phyloP scores from a whole-genome alignment of 371 early-diverging fungal species.

The Rhizopus microsporus region DNA sequence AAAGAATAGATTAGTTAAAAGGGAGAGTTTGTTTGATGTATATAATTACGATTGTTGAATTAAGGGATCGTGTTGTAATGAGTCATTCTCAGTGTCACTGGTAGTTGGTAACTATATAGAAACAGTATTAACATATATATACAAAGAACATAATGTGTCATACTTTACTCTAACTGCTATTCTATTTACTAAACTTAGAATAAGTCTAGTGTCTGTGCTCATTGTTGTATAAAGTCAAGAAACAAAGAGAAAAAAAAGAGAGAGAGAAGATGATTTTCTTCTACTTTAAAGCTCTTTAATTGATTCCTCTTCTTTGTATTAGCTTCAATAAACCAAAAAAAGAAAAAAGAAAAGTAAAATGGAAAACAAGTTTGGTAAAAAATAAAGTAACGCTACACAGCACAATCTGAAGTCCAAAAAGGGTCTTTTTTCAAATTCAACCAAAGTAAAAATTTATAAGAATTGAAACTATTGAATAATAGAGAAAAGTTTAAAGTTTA shows the following conservation, averaged over 20 bases:
- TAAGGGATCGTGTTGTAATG: constrained; percentile 59
- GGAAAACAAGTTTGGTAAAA: neutral
- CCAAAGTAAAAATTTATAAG: neutral
- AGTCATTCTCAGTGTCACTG: constrained; percentile 47
- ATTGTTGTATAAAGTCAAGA: constrained; percentile 6
- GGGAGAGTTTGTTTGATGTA: neutral
- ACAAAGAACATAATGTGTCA: constrained; percentile 1
- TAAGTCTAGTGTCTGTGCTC: constrained; percentile 37
- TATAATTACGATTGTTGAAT: constrained; percentile 51
- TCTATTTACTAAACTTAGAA: constrained; percentile 37
- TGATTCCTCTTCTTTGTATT: no score
- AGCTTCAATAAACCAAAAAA: neutral
- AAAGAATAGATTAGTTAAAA: constrained; percentile 3
- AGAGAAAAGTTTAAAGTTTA: neutral
- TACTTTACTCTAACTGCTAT: constrained; percentile 34
- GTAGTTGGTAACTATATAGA: constrained; percentile 48
- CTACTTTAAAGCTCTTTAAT: neutral
- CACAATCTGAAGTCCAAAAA: neutral
- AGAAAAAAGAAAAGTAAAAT: neutral
- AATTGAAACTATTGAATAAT: neutral
- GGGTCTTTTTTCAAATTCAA: constrained; percentile 1
- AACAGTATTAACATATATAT: neutral
- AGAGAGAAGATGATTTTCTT: neutral
- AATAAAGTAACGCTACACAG: neutral
- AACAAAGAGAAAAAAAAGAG: neutral